Percentiles rank a stretch among this genome's conserved stretches.
These are phyloP conservation scores for Saturnispora silvae DNA, from an alignment of 805 yeast genomes.

Conservation along the genomic window DNA sequence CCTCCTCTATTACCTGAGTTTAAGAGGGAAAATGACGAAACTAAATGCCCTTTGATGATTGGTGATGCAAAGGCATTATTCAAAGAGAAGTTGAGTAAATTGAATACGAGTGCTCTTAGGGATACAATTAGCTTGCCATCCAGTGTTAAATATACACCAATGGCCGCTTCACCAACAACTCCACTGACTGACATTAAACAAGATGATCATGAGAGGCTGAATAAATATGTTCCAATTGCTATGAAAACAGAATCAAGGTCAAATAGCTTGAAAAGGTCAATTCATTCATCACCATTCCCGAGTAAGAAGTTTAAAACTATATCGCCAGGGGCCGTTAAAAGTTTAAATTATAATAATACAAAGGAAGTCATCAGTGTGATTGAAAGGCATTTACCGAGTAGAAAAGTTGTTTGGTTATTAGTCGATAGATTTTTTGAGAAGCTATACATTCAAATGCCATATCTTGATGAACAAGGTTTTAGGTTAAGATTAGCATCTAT, in stretches of 20 bases:
- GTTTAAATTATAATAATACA: slow-evolving; percentile 31
- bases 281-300: slow-evolving; percentile 8
- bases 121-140: slow-evolving; percentile 13
- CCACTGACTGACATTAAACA: slow-evolving; percentile 14
- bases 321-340: slow-evolving; percentile 26
- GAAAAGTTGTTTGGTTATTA: slow-evolving; percentile 43
- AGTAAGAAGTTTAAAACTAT: slow-evolving; percentile 20
- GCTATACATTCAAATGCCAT: slow-evolving; percentile 57
- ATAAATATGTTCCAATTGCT: slow-evolving; percentile 14
- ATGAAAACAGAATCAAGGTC: slow-evolving; percentile 14
- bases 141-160: slow-evolving; percentile 4
- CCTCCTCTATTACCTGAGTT: slow-evolving; percentile 1
- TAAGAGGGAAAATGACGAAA: slow-evolving; percentile 24
- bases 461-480: slow-evolving; percentile 48
- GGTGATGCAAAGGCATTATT: slow-evolving; percentile 32
- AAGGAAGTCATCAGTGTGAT: slow-evolving; percentile 30
- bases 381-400: slow-evolving; percentile 41
- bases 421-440: slow-evolving; percentile 49
- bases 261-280: slow-evolving; percentile 9
- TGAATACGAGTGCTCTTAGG: slow-evolving; percentile 24
- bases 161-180: slow-evolving; percentile 8
- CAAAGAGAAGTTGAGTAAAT: slow-evolving; percentile 25
- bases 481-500: slow-evolving; percentile 33
- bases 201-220: slow-evolving; percentile 13
- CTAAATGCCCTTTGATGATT: slow-evolving; percentile 36